A percentile compares a stretch with the other conserved stretches of the same genome.
Evolutionary conservation across 305 asterid species (phyloP).

Genomic region (Euphrasia arctica): DNA sequence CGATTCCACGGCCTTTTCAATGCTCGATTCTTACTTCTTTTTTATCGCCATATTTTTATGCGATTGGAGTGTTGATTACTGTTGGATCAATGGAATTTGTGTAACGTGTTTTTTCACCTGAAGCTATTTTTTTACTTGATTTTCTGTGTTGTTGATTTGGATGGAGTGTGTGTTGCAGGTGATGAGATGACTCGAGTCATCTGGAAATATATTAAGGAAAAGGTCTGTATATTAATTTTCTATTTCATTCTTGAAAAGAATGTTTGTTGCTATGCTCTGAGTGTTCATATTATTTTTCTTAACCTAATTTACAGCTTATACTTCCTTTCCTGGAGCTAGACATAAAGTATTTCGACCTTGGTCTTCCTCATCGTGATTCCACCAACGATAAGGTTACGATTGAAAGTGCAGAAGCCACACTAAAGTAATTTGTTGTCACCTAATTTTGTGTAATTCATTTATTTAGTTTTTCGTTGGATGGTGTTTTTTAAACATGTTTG

Average conservation of each 20-base stretch:
- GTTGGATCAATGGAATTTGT: background rate
- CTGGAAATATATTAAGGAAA: slow-evolving; percentile 87
- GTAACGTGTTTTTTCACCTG: background rate
- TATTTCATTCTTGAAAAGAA: background rate
- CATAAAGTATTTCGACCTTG: slow-evolving; percentile 93
- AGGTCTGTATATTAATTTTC: slow-evolving; percentile 36
- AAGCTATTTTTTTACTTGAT: slow-evolving; percentile 6
- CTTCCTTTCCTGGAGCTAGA: slow-evolving; percentile 92
- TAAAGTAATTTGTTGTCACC: slow-evolving; percentile 41
- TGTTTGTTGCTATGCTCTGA: slow-evolving; percentile 3
- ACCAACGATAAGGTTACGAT: slow-evolving; percentile 84
- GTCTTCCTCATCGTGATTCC: slow-evolving; percentile 93
- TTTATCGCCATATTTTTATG: background rate
- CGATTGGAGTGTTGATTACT: background rate
- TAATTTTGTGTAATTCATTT: slow-evolving; percentile 12
- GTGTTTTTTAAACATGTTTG: background rate
- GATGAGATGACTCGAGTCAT: slow-evolving; percentile 99
- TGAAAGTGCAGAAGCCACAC: slow-evolving; percentile 99
- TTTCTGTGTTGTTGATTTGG: slow-evolving; percentile 5
- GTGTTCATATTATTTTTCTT: background rate
- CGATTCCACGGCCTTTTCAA: background rate
- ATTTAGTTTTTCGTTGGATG: background rate
- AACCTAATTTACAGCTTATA: slow-evolving; percentile 59
- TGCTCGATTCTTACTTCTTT: background rate
- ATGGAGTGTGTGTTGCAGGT: slow-evolving; percentile 46